Percentiles rank a stretch among this genome's conserved stretches.
phyloP scores from a whole-genome alignment of 2,329 filamentous ascomycete species.

The Nakataea oryzae region DNA sequence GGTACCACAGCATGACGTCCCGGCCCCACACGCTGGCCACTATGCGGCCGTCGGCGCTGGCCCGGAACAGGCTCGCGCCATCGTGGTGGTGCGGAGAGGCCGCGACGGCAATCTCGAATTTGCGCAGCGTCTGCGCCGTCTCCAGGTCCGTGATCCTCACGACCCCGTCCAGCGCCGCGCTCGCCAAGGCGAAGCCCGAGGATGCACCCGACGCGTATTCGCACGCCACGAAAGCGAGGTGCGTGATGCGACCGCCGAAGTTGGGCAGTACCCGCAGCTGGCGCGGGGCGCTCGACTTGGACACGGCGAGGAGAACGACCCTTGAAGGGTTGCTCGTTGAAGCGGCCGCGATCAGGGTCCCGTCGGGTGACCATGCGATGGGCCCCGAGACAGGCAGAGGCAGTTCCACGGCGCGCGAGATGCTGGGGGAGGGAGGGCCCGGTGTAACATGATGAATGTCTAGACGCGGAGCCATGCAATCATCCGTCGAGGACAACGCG shows the following conservation, averaged over 20 bases:
- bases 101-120: conserved; percentile 19
- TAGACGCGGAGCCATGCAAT: too few species aligned
- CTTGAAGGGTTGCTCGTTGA: conserved; percentile 5
- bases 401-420: too few species aligned
- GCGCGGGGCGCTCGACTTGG: too few species aligned
- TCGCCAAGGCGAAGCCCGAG: conserved; percentile 16
- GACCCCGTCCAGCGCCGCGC: conserved; percentile 24
- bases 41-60: conserved; percentile 20
- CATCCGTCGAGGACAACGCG: too few species aligned
- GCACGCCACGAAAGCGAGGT: conserved; percentile 21
- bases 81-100: conserved; percentile 6
- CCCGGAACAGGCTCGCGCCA: conserved; percentile 18
- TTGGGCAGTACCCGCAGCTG: conserved; percentile 3
- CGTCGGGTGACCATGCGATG: conserved; percentile 9
- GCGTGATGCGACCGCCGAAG: conserved; percentile 25
- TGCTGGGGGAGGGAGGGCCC: too few species aligned
- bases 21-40: conserved; percentile 27
- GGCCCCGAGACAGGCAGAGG: conserved; percentile 6
- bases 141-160: conserved; percentile 22
- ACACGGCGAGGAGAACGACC: conserved; percentile 3
- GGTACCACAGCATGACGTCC: conserved; percentile 25
- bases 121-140: conserved; percentile 22
- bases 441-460: too few species aligned
- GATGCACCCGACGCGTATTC: conserved; percentile 8
- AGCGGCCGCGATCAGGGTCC: conserved; percentile 6